phyloP scores from a whole-genome alignment of 192 early-diverging fungal genomes.

The Coemansia sp. region DNA sequence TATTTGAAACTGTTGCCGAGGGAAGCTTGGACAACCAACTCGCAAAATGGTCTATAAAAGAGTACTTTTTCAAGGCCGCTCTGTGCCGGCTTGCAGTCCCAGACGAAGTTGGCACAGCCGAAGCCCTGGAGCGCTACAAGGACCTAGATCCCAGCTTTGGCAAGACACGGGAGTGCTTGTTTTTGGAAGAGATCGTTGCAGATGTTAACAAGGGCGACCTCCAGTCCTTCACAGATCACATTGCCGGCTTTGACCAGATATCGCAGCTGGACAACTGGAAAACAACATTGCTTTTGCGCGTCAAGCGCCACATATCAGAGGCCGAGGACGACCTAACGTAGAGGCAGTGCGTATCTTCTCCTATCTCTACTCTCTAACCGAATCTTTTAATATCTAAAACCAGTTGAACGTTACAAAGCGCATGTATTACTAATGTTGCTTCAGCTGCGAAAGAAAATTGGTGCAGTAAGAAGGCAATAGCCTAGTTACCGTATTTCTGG shows the following conservation, averaged over 20 bases:
- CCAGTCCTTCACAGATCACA: constrained; percentile 79
- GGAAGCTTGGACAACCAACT: constrained; percentile 86
- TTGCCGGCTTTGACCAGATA: constrained; percentile 83
- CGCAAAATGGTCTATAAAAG: constrained; percentile 93
- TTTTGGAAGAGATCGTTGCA: constrained; percentile 69
- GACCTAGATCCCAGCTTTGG: constrained; percentile 87
- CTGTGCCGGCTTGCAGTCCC: constrained; percentile 84
- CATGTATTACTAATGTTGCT: background rate
- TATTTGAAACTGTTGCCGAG: constrained; percentile 87
- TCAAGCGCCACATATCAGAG: constrained; percentile 82
- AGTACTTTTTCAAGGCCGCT: constrained; percentile 96
- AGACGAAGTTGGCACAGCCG: constrained; percentile 74
- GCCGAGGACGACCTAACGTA: constrained; percentile 64
- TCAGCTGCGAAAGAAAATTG: background rate
- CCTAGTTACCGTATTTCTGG: constrained; percentile 76
- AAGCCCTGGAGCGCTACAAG: constrained; percentile 82
- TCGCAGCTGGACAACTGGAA: constrained; percentile 97
- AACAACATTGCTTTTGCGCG: constrained; percentile 82
- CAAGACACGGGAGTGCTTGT: constrained; percentile 81
- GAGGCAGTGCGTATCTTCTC: background rate
- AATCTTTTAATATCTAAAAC: background rate
- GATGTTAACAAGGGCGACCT: constrained; percentile 79
- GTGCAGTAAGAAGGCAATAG: background rate
- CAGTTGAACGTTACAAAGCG: background rate
- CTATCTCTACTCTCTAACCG: background rate